Conservation (phyloP, 2,329 filamentous ascomycete species). For the Aspergillus sp. region DNA sequence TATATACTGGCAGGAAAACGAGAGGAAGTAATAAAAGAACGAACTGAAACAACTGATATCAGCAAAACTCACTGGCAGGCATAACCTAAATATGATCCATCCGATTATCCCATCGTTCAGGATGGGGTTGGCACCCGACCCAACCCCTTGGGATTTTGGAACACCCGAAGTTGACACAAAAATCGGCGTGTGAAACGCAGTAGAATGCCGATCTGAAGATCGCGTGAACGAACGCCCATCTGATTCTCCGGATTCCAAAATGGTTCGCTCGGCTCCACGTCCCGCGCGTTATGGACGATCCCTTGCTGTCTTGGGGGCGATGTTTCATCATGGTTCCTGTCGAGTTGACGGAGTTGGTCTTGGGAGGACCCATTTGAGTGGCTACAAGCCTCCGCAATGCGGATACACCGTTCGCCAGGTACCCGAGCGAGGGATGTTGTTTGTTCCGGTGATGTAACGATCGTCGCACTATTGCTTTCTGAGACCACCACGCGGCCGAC, state of each 20-base stretch:
- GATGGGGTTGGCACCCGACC: slow-evolving; percentile 3
- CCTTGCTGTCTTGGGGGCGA: slow-evolving; percentile 13
- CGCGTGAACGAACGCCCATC: slow-evolving; percentile 5
- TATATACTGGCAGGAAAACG: neutral
- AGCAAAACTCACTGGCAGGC: neutral
- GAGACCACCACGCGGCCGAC: slow-evolving; percentile 17
- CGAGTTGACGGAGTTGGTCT: neutral
- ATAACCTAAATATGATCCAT: slow-evolving; percentile 9
- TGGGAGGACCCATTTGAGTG: neutral
- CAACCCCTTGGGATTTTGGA: slow-evolving; percentile 14
- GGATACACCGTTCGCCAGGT: neutral
- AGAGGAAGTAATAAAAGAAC: neutral
- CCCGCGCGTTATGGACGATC: slow-evolving; percentile 14
- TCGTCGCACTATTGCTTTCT: slow-evolving; percentile 23
- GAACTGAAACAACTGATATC: neutral
- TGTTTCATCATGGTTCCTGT: slow-evolving; percentile 10
- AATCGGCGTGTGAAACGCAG: slow-evolving; percentile 21
- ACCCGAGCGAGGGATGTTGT: neutral
- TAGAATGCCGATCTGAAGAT: slow-evolving; percentile 21
- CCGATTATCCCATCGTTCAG: neutral
- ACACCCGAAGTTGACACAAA: slow-evolving; percentile 7
- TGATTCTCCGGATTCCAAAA: slow-evolving; percentile 18
- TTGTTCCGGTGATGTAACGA: slow-evolving; percentile 19
- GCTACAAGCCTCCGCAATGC: neutral
- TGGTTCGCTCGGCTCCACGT: slow-evolving; percentile 14